Base-by-base conservation (phyloP, 768 basidiomycete species). In the Lentinus tigrinus region DNA sequence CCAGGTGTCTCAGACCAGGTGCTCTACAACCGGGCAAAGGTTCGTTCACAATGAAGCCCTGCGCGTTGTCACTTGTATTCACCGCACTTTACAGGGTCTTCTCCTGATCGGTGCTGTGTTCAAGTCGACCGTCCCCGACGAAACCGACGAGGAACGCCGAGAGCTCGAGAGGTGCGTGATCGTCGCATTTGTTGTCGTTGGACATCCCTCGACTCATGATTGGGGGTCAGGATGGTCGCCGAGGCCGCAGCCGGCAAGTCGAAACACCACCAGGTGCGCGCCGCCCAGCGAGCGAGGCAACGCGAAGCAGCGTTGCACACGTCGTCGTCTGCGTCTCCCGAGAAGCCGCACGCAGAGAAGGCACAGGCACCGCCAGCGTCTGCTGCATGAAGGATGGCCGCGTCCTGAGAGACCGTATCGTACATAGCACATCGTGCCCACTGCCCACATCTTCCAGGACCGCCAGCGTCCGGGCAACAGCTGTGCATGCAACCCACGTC, bases 141-240 rank as follows among this genome's bases (percentile, higher is more conserved):
- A 92, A 69, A 87, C 91, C 8, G 95, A 97, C 68, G 89, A 90
- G 69, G 97, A 97, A 68, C 85, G 97, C 24, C 82, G 97, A 47
- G 94, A 98, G 72, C 83, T 99, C 19, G 97, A 99, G 74, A 78
- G 94, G 90, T 93, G 65, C 26, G 85, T 70, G 14, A 37, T 6
- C 51, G 38, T 21, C 34, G 8, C 13, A n/a, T 11, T 24, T 21
- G 6, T 28, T 49, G 7, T 26, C n/a, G 3, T 21, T 40, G 28
- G 43, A 51, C n/a, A 34, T 34, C 14, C 4, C 46, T n/a, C 14
- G n/a, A 9, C 16, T 21, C 11, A 4, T 43, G 60, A 55, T 57
- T 49, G 54, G 31, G 38, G 39, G 16, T 38, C 65, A 93, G 91
- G 57, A 89, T 93, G 82, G 91, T 94, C 5, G 91, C 92, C 3